These are phyloP conservation scores for Acanthochlamys bracteata DNA, from an alignment of 106 monocot genomes.

Conservation along the genomic window DNA sequence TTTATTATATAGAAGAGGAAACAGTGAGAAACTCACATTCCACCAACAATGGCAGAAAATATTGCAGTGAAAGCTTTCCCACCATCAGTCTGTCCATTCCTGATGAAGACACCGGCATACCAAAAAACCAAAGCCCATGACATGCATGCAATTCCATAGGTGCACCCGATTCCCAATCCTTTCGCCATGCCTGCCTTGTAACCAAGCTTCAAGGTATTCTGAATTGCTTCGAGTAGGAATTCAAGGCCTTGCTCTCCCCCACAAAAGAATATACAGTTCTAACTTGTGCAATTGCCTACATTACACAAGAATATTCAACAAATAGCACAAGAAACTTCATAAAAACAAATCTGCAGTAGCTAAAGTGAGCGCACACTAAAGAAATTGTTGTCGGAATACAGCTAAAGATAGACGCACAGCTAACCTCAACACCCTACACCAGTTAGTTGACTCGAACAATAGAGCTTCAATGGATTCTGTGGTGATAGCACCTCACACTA, in stretches of 20 bases:
- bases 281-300: conserved; percentile 89
- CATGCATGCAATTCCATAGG: conserved; percentile 95
- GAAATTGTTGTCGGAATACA: no score
- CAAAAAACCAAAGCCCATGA: conserved; percentile 97
- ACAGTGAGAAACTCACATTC: conserved; percentile 57
- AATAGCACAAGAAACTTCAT: background rate
- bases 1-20: no score
- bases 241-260: conserved; percentile 72
- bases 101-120: conserved; percentile 97
- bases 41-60: conserved; percentile 98
- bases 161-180: conserved; percentile 93
- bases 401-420: no score
- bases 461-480: no score
- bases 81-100: conserved; percentile 96
- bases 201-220: conserved; percentile 82
- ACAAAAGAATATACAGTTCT: conserved; percentile 92
- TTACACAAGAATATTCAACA: background rate
- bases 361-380: background rate
- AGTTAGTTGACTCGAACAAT: no score
- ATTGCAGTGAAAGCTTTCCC: conserved; percentile 98
- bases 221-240: conserved; percentile 91
- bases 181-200: conserved; percentile 99
- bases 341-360: background rate
- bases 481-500: no score
- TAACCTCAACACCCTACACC: no score